phyloP scores from a whole-genome alignment of 1,284 basidiomycete species.

The Jaminaea rosea region DNA sequence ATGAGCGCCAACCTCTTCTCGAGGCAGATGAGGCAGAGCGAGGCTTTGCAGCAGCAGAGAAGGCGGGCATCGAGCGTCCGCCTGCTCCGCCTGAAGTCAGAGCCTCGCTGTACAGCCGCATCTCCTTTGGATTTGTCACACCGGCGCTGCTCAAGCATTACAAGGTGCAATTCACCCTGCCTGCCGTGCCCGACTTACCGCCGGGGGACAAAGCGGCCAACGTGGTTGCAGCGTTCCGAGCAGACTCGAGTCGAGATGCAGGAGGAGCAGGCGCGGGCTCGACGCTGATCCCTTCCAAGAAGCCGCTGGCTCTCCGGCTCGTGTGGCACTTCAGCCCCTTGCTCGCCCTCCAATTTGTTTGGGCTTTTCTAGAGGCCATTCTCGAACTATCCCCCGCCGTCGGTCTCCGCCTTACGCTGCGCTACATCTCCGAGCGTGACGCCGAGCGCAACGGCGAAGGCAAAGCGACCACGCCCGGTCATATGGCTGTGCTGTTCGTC shows the following conservation, averaged over 20 bases:
- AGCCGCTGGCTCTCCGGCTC: conserved; percentile 46
- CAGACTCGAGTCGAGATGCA: conserved; percentile 10
- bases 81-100: conserved; percentile 36
- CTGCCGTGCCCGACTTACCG: conserved; percentile 51
- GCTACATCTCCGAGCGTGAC: conserved; percentile 47
- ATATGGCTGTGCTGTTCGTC: conserved; percentile 53
- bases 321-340: conserved; percentile 47
- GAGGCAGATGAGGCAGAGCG: background rate
- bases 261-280: background rate
- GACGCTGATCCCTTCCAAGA: conserved; percentile 31
- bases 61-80: background rate
- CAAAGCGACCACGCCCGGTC: conserved; percentile 40
- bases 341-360: conserved; percentile 46
- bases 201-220: conserved; percentile 52
- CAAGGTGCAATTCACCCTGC: conserved; percentile 47
- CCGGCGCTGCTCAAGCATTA: conserved; percentile 50
- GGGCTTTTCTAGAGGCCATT: conserved; percentile 49
- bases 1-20: background rate
- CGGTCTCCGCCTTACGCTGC: conserved; percentile 51
- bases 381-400: conserved; percentile 51
- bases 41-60: conserved; percentile 1
- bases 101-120: conserved; percentile 36
- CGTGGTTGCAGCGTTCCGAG: conserved; percentile 38
- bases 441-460: conserved; percentile 4
- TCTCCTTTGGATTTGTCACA: conserved; percentile 34